These are phyloP conservation scores for Cytospora schulzeri DNA, from an alignment of 2,329 filamentous ascomycete genomes.

Conservation along the genomic window DNA sequence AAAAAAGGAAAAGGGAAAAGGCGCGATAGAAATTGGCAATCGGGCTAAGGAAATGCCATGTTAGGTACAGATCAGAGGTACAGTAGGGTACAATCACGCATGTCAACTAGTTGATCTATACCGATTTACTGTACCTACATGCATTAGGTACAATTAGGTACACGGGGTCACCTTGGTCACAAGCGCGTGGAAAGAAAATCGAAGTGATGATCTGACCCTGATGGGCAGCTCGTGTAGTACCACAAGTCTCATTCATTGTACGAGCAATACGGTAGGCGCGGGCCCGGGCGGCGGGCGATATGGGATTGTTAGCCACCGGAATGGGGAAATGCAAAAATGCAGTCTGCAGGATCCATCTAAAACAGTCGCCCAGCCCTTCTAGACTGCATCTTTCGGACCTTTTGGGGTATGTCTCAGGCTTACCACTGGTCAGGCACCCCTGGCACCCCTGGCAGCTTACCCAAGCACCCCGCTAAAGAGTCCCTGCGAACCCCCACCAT, in stretches of 20 bases:
- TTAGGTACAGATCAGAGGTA: not conserved
- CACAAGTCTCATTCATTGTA: not conserved
- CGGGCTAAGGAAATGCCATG: not conserved
- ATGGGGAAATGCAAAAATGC: constrained; percentile 28
- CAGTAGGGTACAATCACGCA: not conserved
- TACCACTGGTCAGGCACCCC: not conserved
- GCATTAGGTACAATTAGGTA: not conserved
- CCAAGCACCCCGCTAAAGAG: not conserved
- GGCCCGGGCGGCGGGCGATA: constrained; percentile 10
- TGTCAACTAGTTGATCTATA: too few relatives aligned
- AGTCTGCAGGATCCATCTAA: constrained; percentile 5
- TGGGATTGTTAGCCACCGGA: constrained; percentile 25
- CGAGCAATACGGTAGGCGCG: not conserved
- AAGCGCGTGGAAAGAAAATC: not conserved
- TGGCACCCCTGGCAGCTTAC: not conserved
- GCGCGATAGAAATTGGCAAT: not conserved
- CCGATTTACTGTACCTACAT: not conserved
- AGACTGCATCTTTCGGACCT: not conserved
- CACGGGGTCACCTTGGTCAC: not conserved
- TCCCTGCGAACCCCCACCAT: not conserved
- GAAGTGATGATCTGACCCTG: not conserved
- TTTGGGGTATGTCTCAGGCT: not conserved
- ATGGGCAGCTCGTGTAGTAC: not conserved
- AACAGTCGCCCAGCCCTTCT: not conserved
- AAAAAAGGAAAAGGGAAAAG: not conserved